Evolutionary conservation across 2,329 filamentous ascomycete genomes (phyloP), one percentile per base, ranked within the genome.

Genomic region (Bipolaris victoriae): DNA sequence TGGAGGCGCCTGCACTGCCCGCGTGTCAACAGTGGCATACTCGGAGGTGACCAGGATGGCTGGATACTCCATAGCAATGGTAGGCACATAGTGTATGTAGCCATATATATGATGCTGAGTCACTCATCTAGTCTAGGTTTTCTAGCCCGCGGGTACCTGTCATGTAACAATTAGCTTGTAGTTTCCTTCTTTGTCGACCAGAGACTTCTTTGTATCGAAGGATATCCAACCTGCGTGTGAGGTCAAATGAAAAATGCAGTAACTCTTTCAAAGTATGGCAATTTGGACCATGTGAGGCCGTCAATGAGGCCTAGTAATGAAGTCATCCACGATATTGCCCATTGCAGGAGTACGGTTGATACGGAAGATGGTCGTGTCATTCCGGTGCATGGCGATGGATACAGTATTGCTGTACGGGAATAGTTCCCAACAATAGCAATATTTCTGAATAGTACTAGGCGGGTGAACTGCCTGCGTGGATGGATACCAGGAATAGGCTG

Each of bases 11-110:
- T 51, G 57, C 56, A 66, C 58, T 56, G 54, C 40, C 55, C 48
- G 58, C 15, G 52, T 62, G 57, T 57, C 59, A 59, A 64, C 64
- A 53, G 45, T 58, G 53, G 58, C 47, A 58, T 57, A 49, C 39
- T 43, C 40, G 52, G 47, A 15, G 49, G 58, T 43, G 58, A 62
- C 58, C 37, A 49, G 60, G 60, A 62, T 64, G 67, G 62, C 64
- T 69, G 67, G 68, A 60, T 61, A 70, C 52, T 62, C 54, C 57
- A 57, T 52, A 47, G 58, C 59, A 58, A 57, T 52, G 55, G 52
- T 56, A 57, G 60, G 57, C 57, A 60, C 69, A 63, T 68, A 55
- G 67, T 62, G 68, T 60, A 72, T 70, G 67, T 64, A 68, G 60
- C 59, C 63, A 63, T 58, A 57, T 57, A 60, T 47, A 57, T 44